Conservation (phyloP, 345 rosid species). For the Triadica sebifera region DNA sequence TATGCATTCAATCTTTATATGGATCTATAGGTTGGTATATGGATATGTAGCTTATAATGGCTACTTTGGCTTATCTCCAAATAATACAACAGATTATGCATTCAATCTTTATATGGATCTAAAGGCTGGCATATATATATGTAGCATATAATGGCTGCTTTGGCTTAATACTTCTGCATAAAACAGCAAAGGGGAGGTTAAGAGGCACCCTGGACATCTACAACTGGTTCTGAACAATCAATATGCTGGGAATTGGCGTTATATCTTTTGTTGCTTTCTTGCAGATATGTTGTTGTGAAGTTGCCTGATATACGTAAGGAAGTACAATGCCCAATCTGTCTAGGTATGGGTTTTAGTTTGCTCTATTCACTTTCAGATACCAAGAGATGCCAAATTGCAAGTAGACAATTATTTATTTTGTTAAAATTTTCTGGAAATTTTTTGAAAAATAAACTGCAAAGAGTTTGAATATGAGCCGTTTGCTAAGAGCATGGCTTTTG, state of each 20-base stretch:
- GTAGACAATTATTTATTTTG: background rate
- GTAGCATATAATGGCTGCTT: background rate
- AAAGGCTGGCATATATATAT: background rate
- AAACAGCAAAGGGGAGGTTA: background rate
- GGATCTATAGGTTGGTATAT: background rate
- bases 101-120: background rate
- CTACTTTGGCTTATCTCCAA: background rate
- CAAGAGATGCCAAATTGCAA: background rate
- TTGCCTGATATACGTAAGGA: slow-evolving; percentile 63
- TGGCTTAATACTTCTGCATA: background rate
- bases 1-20: background rate
- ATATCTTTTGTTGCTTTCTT: slow-evolving; percentile 7
- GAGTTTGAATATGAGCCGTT: background rate
- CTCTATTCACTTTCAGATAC: slow-evolving; percentile 9
- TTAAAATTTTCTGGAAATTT: background rate
- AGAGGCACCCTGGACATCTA: background rate
- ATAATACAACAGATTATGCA: background rate
- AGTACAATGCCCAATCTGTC: slow-evolving; percentile 77
- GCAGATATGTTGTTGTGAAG: slow-evolving; percentile 49
- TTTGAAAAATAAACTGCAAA: background rate
- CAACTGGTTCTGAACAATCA: slow-evolving; percentile 9
- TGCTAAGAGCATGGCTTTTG: background rate
- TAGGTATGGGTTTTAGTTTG: slow-evolving; percentile 42
- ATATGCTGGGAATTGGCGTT: background rate
- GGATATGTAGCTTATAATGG: background rate